A percentile compares a stretch with the other conserved stretches of the same genome.
phyloP scores from a whole-genome alignment of 192 early-diverging fungal genomes.

The Coemansia sp. region DNA sequence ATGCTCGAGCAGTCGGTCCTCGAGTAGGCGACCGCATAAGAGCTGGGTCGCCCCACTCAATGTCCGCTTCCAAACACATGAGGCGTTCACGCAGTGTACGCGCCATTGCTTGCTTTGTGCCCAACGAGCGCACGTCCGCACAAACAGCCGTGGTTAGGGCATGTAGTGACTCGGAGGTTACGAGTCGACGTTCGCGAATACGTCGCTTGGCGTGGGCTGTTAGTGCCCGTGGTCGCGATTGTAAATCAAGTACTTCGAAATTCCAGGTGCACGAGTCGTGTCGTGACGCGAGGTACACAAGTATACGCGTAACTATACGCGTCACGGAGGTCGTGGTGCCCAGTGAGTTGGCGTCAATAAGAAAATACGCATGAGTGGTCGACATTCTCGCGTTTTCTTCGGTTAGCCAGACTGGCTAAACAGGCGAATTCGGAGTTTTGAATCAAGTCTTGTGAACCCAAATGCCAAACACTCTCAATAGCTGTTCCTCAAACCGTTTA shows the following conservation, averaged over 20 bases:
- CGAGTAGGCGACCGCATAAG: conserved; percentile 46
- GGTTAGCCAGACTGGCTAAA: neutral
- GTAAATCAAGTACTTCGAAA: conserved; percentile 38
- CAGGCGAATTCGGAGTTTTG: neutral
- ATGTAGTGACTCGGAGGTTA: too few relatives aligned
- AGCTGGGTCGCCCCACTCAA: conserved; percentile 54
- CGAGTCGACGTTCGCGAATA: conserved; percentile 17
- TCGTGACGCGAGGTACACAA: conserved; percentile 29
- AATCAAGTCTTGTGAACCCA: neutral
- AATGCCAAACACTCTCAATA: too few relatives aligned
- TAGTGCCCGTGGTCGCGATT: conserved; percentile 12
- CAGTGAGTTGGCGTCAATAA: conserved; percentile 33
- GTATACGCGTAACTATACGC: conserved; percentile 30
- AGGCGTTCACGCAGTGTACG: conserved; percentile 32
- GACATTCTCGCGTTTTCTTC: conserved; percentile 10
- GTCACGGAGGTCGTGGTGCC: neutral
- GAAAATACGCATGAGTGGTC: conserved; percentile 48
- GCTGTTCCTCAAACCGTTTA: too few relatives aligned
- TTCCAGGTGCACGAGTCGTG: conserved; percentile 47
- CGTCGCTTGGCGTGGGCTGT: conserved; percentile 21
- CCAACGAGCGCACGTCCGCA: neutral
- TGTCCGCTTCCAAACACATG: conserved; percentile 50
- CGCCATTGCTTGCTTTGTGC: conserved; percentile 12
- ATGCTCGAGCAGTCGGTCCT: conserved; percentile 11
- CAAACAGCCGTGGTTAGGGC: too few relatives aligned